Base-by-base conservation (phyloP, 1,284 basidiomycete genomes). In the Ceratorhiza oryzae-sativae region DNA sequence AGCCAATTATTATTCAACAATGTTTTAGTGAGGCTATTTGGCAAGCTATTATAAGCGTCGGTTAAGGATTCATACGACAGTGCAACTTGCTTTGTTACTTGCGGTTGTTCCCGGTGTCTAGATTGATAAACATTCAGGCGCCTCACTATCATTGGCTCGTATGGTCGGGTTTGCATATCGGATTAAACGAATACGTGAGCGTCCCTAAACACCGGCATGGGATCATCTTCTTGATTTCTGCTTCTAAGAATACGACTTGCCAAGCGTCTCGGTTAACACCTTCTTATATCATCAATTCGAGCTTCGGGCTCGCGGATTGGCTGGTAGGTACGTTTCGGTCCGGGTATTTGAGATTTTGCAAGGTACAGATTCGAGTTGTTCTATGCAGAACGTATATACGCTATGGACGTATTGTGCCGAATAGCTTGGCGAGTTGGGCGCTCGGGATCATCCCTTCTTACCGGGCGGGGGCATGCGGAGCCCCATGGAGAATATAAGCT, bases 241-340 rank as follows among this genome's bases (percentile, higher is more conserved):
- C 53, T 70, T 70, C 65, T 70, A 70, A 70, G 53, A 70, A 70
- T 70, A 70, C 65, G 8, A 18, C 23, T 10, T 39, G 53, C 65
- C 65, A 70, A 70, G 65, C 23, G 53, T 48, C 53, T 70, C 65
- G 65, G 65, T 42, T 58, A 58, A 45, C 13, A 6, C 20, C 30
- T 70, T 20, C 9, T n/a, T 18, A 51, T 30, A 30, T 15, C 23
- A 25, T 6, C 25, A 32, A 10, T 2, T 13, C 45, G 34, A 20
- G 20, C 51, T 34, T 36, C 9, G 18, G 45, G 25, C 39, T 25
- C 65, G 27, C 25, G 27, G 53, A 70, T 70, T 70, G 65, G 65
- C 41, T 27, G 41, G 55, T 34, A 32, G 53, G 23, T 9, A 6
- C 8, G 3, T 15, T 55, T 58, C 65, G 53, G 65, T 46, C 65